Base-by-base conservation (phyloP, 768 basidiomycete species). In the Termitomyces eurrhizus region DNA sequence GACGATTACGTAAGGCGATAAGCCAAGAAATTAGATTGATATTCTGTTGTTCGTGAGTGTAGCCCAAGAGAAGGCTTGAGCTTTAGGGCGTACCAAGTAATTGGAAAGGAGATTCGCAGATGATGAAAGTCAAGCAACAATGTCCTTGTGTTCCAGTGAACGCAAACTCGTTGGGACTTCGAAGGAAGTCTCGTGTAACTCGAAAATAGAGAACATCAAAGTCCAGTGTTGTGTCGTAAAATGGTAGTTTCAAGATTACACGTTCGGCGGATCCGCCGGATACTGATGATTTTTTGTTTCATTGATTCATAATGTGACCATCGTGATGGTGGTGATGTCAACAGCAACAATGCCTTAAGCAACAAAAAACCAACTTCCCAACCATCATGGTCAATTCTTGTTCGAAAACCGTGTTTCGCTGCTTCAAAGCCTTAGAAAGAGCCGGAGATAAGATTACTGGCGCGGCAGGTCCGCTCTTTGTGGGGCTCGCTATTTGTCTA, bases 381-480 rank as follows among this genome's bases (percentile, higher is more conserved):
- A 36, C 39, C 26, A 51, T 16, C 57, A 58, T 51, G 57, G 45
- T 51, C 9, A 57, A 39, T 4, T 58, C 21, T 4, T 57, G 55
- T 45, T 46, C 50, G 1, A 57, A 37, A 46, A 46, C 55, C 24
- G 59, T 54, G 26, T 46, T 48, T 42, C 52, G 50, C 35, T 39
- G 52, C 45, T 48, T 59, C 33, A 59, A 53, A 59, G 44, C 41
- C 26, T 33, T 59, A 13, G 95, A 98, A 75, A 76, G 85, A 56
- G 73, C 77, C 52, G 95, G 83, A 6, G 93, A 97, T 72, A 77
- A 81, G 65, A 67, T 96, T 42, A 97, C 93, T 0, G 93, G 95
- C 56, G 89, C 91, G 56, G 95, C 92, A 35, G 96, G 96, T 0
- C 96, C 95, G 0, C 84, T 89, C 68, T 98, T 98, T 70, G 85